Conservation (phyloP, 352 stramenopile species). For the Lagenidium giganteum region DNA sequence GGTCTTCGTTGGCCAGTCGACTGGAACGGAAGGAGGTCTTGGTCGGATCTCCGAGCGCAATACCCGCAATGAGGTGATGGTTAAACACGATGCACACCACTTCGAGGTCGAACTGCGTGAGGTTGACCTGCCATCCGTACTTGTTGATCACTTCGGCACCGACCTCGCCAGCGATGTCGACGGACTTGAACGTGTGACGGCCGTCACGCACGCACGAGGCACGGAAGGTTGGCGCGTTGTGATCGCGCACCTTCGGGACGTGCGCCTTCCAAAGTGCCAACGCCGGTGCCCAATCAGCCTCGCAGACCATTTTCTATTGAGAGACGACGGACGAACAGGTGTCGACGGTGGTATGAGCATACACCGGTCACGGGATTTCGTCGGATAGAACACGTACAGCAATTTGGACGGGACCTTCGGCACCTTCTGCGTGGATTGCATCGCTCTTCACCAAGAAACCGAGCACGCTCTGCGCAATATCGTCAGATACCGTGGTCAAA, state of each 20-base stretch:
- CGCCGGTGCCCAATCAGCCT: conserved; percentile 45
- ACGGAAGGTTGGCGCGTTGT: conserved; percentile 45
- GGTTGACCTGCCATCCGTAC: conserved; percentile 56
- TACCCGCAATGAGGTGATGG: conserved; percentile 55
- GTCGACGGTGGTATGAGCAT: conserved; percentile 7
- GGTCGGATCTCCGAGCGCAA: conserved; percentile 52
- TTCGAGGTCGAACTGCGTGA: conserved; percentile 64
- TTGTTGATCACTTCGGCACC: conserved; percentile 48
- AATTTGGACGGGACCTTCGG: conserved; percentile 49
- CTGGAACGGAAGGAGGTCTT: conserved; percentile 67
- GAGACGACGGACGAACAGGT: not conserved
- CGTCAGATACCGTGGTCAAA: not conserved
- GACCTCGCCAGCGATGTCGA: conserved; percentile 54
- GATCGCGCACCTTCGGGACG: conserved; percentile 10
- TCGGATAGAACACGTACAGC: conserved; percentile 27
- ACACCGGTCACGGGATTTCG: not conserved
- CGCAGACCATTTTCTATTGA: conserved; percentile 35
- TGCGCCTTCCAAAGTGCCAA: conserved; percentile 60
- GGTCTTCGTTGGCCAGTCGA: conserved; percentile 64
- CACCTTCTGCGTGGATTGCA: conserved; percentile 43
- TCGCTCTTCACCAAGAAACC: conserved; percentile 54
- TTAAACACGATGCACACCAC: conserved; percentile 75
- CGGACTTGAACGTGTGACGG: conserved; percentile 67
- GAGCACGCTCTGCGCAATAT: conserved; percentile 27
- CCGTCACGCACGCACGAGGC: conserved; percentile 77